Base-by-base conservation (phyloP, 129 eudicot species). In the Cynara cardunculus region DNA sequence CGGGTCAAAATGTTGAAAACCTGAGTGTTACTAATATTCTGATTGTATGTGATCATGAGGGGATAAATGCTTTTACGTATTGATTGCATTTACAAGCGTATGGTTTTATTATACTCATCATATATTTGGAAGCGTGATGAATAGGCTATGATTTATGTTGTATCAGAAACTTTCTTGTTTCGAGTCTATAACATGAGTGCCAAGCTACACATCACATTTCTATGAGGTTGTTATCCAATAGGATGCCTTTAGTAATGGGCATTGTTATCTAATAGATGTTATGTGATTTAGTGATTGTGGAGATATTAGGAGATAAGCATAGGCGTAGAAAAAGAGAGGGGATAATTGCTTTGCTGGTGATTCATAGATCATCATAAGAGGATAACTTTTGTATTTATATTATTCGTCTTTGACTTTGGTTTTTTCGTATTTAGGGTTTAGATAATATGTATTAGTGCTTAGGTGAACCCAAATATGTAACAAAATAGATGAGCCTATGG, bases 401-500 rank as follows among this genome's bases (percentile, higher is more conserved):
- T 59, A n/a, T 5, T 59, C 3, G 25, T 19, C 65, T 16, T 56
- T 56, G 65, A 56, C 65, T 2, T 16, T 53, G 64, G 4, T 4
- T 56, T 37, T 56, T 56, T 56, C n/a, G 24, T 56, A 56, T 56
- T 56, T 5, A 28, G 22, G 44, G 74, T 24, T 25, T 25, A 7
- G 28, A 18, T 77, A 66, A 41, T 18, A 41, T 68, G 30, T 25
- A 66, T 66, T n/a, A 39, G n/a, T 78, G 82, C 41, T 44, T 49
- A 9, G 13, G 53, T 21, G 49, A 46, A 70, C 67, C 26, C 67
- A n/a, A 61, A 61, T 5, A 49, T 49, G 6, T 49, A 61, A 19
- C 26, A 7, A 2, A 19, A 61, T 19, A n/a, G 67, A 21, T 19
- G 25, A 61, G 25, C 67, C 25, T 61, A 19, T 18, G 25, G 11